Conservation (phyloP, 2,329 filamentous ascomycete species). For the Remersonia thermophila region DNA sequence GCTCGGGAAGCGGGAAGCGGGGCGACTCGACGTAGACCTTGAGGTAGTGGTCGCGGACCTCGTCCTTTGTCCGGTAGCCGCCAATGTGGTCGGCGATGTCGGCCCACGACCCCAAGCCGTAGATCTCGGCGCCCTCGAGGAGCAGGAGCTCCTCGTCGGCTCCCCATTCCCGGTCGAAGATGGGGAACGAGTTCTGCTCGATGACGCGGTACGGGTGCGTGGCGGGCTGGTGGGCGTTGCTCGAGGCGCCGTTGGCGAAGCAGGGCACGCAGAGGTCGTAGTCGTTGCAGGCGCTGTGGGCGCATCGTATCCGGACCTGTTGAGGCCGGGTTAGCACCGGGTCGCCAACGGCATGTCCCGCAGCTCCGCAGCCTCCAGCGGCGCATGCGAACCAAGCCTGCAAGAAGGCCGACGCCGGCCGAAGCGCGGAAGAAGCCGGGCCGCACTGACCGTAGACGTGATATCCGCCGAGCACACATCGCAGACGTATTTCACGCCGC, state of each 20-base stretch:
- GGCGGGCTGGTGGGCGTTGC: conserved; percentile 73
- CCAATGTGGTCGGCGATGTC: conserved; percentile 98
- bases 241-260: conserved; percentile 70
- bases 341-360: conserved; percentile 2
- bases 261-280: conserved; percentile 96
- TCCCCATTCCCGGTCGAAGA: conserved; percentile 90
- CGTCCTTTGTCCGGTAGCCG: conserved; percentile 85
- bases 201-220: conserved; percentile 88
- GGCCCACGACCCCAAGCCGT: conserved; percentile 92
- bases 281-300: conserved; percentile 69
- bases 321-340: conserved; percentile 5
- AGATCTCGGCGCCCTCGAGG: conserved; percentile 88
- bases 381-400: no score
- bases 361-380: no score
- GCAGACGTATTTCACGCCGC: conserved; percentile 90
- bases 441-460: conserved; percentile 70
- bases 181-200: conserved; percentile 95
- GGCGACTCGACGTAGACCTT: conserved; percentile 74
- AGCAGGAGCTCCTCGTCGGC: conserved; percentile 93
- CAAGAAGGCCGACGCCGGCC: no score
- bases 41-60: conserved; percentile 90
- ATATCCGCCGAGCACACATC: conserved; percentile 95
- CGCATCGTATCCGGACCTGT: conserved; percentile 89
- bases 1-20: conserved; percentile 74
- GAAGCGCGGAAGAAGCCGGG: no score